Evolutionary conservation across 495 filamentous ascomycete species (phyloP).

Genomic region (Rhizodiscina lignyota): DNA sequence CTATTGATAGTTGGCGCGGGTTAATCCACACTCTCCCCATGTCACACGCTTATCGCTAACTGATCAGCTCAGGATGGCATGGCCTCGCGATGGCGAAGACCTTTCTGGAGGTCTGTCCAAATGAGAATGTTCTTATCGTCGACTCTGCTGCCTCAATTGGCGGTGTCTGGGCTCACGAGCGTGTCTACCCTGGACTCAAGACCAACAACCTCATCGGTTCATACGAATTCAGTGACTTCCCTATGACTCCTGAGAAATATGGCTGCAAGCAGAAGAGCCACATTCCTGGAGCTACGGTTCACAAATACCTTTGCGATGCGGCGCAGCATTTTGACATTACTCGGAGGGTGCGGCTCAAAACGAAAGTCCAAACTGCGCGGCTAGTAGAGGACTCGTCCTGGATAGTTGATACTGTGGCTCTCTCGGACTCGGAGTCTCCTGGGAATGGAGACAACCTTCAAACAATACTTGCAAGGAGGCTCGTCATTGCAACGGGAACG

Average conservation of each 20-base stretch:
- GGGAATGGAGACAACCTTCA: not conserved
- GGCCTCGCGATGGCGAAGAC: constrained; percentile 31
- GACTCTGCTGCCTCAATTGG: constrained; percentile 7
- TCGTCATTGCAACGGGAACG: constrained; percentile 53
- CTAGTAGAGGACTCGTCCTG: no score
- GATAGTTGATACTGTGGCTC: no score
- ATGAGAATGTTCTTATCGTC: constrained; percentile 30
- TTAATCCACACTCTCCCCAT: no score
- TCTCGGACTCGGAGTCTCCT: no score
- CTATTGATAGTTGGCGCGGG: constrained; percentile 8
- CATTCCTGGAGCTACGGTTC: constrained; percentile 46
- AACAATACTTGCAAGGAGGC: constrained; percentile 30
- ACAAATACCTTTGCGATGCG: constrained; percentile 47
- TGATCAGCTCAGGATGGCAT: not conserved
- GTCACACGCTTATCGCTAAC: no score
- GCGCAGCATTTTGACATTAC: constrained; percentile 40
- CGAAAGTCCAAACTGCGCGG: constrained; percentile 32
- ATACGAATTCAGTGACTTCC: not conserved
- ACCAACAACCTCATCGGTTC: not conserved
- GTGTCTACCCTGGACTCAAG: not conserved
- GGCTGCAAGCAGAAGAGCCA: constrained; percentile 43
- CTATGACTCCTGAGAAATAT: not conserved
- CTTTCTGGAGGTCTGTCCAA: constrained; percentile 35
- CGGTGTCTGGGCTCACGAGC: not conserved
- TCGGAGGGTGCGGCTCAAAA: constrained; percentile 32